Percentiles rank a stretch among this genome's conserved stretches.
Evolutionary conservation across 208 protist genomes (phyloP).

Genomic region (Leishmania lainsoni): DNA sequence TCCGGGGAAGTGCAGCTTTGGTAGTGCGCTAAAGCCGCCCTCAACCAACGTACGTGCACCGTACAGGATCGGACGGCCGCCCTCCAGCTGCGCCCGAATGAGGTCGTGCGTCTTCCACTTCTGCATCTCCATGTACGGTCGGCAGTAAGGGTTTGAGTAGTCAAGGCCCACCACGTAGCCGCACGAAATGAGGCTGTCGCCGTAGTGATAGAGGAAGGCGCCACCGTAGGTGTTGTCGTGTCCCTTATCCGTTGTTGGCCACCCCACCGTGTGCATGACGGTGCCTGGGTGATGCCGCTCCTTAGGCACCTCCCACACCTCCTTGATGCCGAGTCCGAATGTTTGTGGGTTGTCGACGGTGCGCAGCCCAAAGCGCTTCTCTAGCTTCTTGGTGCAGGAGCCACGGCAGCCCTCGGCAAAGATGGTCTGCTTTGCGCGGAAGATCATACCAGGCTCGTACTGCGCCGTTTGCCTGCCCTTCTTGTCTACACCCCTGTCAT

Average conservation of each 20-base stretch:
- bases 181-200: constrained; percentile 88
- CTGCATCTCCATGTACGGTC: constrained; percentile 97
- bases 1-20: constrained; percentile 95
- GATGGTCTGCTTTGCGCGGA: constrained; percentile 94
- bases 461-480: constrained; percentile 90
- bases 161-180: constrained; percentile 98
- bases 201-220: constrained; percentile 97
- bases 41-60: constrained; percentile 97
- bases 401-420: constrained; percentile 98
- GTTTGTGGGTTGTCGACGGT: constrained; percentile 88
- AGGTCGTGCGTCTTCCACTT: constrained; percentile 94
- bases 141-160: constrained; percentile 96
- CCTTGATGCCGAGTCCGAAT: constrained; percentile 97
- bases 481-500: constrained; percentile 92
- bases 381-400: constrained; percentile 93
- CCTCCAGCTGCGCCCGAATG: constrained; percentile 82
- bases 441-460: constrained; percentile 96
- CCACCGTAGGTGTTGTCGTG: constrained; percentile 95
- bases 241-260: constrained; percentile 88
- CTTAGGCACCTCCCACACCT: constrained; percentile 96
- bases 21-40: constrained; percentile 94
- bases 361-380: constrained; percentile 89
- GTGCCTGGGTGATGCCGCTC: constrained; percentile 84
- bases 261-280: constrained; percentile 96
- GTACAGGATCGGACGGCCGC: constrained; percentile 93